phyloP scores from a whole-genome alignment of 1,284 basidiomycete genomes.

The Volvariella volvacea region DNA sequence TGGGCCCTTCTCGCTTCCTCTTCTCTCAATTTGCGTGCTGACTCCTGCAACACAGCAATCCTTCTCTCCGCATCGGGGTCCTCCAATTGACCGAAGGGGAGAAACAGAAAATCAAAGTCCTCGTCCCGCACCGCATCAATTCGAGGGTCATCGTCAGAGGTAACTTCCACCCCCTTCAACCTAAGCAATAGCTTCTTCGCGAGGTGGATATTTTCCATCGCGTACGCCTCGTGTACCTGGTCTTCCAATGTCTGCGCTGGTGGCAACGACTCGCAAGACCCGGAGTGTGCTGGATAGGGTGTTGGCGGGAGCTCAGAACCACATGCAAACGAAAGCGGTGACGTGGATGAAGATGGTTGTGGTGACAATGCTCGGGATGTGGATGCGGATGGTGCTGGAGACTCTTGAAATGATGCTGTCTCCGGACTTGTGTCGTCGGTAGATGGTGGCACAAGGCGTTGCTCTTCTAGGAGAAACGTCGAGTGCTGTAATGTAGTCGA shows the following conservation, averaged over 20 bases:
- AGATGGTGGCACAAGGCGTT: constrained; percentile 3
- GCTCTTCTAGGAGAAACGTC: constrained; percentile 3
- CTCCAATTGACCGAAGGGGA: constrained; percentile 48
- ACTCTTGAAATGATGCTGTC: background rate
- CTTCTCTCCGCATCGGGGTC: constrained; percentile 37
- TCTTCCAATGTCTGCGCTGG: constrained; percentile 49
- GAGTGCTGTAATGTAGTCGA: background rate
- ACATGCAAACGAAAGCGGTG: constrained; percentile 15
- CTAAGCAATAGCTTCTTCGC: constrained; percentile 56
- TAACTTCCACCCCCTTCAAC: constrained; percentile 54
- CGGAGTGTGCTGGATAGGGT: constrained; percentile 21
- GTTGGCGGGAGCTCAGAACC: constrained; percentile 2
- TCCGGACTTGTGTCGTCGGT: background rate
- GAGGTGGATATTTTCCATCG: constrained; percentile 55
- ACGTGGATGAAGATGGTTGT: constrained; percentile 9
- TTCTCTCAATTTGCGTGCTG: constrained; percentile 25
- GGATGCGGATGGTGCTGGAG: background rate
- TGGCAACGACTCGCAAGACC: constrained; percentile 36
- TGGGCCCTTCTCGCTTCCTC: constrained; percentile 27
- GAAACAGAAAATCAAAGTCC: constrained; percentile 56
- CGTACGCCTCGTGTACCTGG: constrained; percentile 60
- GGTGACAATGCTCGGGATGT: background rate
- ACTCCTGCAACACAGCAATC: constrained; percentile 27
- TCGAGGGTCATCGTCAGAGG: constrained; percentile 51
- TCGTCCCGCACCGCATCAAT: constrained; percentile 58